These are phyloP conservation scores for Metroxylon sagu DNA, from an alignment of 176 grass and related monocot genomes.

Conservation along the genomic window DNA sequence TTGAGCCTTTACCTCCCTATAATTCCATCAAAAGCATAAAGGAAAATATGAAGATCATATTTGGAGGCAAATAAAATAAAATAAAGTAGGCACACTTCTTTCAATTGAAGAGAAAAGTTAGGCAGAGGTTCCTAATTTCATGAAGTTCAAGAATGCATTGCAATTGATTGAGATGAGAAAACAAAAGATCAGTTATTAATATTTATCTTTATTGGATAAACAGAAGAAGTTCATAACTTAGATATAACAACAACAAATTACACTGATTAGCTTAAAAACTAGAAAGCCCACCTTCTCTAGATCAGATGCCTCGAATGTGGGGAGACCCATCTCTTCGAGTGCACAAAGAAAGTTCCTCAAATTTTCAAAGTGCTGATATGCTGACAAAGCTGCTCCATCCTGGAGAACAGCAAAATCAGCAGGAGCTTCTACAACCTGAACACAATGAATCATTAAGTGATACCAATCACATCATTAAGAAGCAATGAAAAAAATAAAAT, in stretches of 20 bases:
- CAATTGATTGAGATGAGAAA: no score
- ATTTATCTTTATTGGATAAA: no score
- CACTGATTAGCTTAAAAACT: background rate
- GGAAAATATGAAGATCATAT: background rate
- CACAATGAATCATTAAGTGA: background rate
- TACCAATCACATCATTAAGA: slow-evolving; percentile 13
- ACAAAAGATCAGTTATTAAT: no score
- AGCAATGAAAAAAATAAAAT: no score
- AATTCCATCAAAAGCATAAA: slow-evolving; percentile 1
- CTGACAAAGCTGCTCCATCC: slow-evolving; percentile 65
- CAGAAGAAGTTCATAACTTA: no score
- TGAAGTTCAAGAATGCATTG: no score
- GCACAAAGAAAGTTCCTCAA: slow-evolving; percentile 67
- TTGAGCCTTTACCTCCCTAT: slow-evolving; percentile 71
- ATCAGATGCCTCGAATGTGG: slow-evolving; percentile 86
- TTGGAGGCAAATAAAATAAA: no score
- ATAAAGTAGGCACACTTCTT: no score
- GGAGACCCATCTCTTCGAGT: slow-evolving; percentile 67
- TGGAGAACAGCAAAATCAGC: slow-evolving; percentile 32
- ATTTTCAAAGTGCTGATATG: slow-evolving; percentile 91
- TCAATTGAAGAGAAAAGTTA: no score
- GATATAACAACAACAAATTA: no score
- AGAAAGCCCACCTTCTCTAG: slow-evolving; percentile 52
- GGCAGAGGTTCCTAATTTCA: no score
- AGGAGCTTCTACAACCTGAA: slow-evolving; percentile 82